phyloP scores from a whole-genome alignment of 208 protist species.

The Spongospora subterranea region DNA sequence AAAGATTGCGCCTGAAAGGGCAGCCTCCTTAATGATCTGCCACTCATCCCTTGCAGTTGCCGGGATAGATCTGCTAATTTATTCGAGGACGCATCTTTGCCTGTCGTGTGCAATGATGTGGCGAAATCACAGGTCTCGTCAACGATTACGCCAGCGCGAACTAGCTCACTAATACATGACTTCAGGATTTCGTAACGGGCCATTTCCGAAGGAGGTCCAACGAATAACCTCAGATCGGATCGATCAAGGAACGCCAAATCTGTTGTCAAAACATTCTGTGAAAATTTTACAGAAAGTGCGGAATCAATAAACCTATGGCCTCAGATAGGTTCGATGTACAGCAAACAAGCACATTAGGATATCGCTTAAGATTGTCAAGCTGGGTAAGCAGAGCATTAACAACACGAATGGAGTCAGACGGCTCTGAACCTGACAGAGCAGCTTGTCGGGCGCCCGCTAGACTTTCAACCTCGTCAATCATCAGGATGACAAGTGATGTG shows the following conservation, averaged over 20 bases:
- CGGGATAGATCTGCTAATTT: neutral
- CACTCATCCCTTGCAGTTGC: neutral
- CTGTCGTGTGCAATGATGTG: neutral
- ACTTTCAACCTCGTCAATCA: slow-evolving; percentile 94
- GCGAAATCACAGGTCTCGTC: neutral
- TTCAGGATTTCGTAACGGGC: slow-evolving; percentile 57
- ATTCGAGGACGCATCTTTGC: neutral
- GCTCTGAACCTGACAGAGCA: slow-evolving; percentile 85
- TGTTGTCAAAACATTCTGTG: neutral
- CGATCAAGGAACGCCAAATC: slow-evolving; percentile 91
- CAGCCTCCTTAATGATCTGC: slow-evolving; percentile 12
- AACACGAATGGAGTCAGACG: slow-evolving; percentile 90
- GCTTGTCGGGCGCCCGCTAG: slow-evolving; percentile 87
- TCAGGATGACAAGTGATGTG: slow-evolving; percentile 22
- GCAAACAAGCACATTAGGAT: slow-evolving; percentile 87
- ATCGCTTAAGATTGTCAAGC: slow-evolving; percentile 85
- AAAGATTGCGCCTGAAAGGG: slow-evolving; percentile 10
- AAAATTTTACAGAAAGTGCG: neutral
- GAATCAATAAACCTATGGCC: slow-evolving; percentile 74
- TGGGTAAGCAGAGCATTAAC: slow-evolving; percentile 95
- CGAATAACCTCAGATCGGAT: slow-evolving; percentile 86
- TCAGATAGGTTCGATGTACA: slow-evolving; percentile 91
- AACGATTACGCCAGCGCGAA: neutral
- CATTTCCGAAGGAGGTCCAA: slow-evolving; percentile 39
- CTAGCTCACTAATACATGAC: slow-evolving; percentile 56